Conservation (phyloP, 371 early-diverging fungal species). For the Haplosporangium sp. region DNA sequence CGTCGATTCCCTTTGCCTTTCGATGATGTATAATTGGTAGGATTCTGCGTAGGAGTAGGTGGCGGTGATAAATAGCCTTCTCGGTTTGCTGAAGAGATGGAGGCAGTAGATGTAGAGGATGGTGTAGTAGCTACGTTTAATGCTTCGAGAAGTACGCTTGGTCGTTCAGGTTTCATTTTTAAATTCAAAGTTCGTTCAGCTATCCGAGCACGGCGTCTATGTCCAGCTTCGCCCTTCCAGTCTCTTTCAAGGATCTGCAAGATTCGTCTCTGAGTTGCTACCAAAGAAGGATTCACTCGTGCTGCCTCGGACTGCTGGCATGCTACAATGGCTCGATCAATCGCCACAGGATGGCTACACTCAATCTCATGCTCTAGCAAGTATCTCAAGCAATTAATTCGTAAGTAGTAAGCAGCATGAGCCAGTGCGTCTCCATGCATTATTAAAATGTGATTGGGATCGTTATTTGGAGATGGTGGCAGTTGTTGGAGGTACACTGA, state of each 20-base stretch:
- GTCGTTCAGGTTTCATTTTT: conserved; percentile 30
- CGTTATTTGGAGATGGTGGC: conserved; percentile 7
- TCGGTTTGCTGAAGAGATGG: background rate
- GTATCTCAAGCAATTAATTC: conserved; percentile 32
- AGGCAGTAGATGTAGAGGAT: background rate
- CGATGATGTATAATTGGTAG: background rate
- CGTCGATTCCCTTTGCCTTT: background rate
- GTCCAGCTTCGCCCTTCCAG: conserved; percentile 38
- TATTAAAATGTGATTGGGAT: conserved; percentile 44
- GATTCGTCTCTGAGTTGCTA: conserved; percentile 22
- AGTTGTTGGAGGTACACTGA: background rate
- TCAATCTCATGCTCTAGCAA: conserved; percentile 52
- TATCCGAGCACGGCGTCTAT: conserved; percentile 20
- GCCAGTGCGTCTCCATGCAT: conserved; percentile 45
- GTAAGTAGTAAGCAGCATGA: conserved; percentile 48
- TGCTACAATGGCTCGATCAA: conserved; percentile 47
- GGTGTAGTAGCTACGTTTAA: conserved; percentile 19
- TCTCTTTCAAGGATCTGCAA: conserved; percentile 23
- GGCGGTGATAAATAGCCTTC: background rate
- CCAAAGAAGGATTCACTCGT: conserved; percentile 35
- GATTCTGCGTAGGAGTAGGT: background rate
- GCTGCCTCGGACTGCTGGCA: conserved; percentile 43
- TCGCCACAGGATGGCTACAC: conserved; percentile 41
- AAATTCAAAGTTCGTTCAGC: conserved; percentile 40
- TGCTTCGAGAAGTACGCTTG: conserved; percentile 25